Base-by-base conservation (phyloP, 805 yeast genomes). In the Pichia ethanolica region DNA sequence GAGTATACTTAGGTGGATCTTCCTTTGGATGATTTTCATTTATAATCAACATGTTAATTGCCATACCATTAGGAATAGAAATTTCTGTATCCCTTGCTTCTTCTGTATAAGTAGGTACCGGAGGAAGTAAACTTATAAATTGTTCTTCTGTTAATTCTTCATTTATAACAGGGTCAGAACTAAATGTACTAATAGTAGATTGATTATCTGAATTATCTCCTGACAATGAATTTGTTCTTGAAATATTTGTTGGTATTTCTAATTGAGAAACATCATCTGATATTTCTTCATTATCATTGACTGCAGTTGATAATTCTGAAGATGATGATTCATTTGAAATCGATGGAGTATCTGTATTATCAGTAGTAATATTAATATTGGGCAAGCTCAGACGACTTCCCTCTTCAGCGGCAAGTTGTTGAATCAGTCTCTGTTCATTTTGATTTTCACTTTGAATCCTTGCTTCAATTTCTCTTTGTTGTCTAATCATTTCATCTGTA, bases 1-100 rank as follows among this genome's bases (percentile, higher is more conserved):
- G 69, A 1, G 69, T 57, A 49, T 71, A 71, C 7, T 62, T 63
- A 1, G 74, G 74, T 3, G 73, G 73, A 5, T 64, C 66, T 39
- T 61, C 68, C 26, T 49, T 53, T 0, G 64, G 64, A 7, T 53
- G 48, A 13, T 38, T 45, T 20, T 62, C 66, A 40, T 61, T 60
- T 11, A 61, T 51, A 5, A 45, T 42, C n/a, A 58, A 47, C 1
- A 61, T 63, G 39, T 61, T 60, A 35, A 63, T 61, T 1, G 66
- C 62, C 44, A 53, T 58, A 30, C 58, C 53, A 28, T 58, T 53
- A 0, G 68, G 65, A 6, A 56, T 56, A 43, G 57, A 56, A 35
- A 58, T 48, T 43, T 62, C 68, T 1, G 61, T 61, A 1, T 60
- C 59, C 5, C 58, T 51, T 0, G 67, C 60, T 43, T 48, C 27